A percentile compares a stretch with the other conserved stretches of the same genome.
phyloP scores from a whole-genome alignment of 768 basidiomycete species.

The Amyloporia xantha region DNA sequence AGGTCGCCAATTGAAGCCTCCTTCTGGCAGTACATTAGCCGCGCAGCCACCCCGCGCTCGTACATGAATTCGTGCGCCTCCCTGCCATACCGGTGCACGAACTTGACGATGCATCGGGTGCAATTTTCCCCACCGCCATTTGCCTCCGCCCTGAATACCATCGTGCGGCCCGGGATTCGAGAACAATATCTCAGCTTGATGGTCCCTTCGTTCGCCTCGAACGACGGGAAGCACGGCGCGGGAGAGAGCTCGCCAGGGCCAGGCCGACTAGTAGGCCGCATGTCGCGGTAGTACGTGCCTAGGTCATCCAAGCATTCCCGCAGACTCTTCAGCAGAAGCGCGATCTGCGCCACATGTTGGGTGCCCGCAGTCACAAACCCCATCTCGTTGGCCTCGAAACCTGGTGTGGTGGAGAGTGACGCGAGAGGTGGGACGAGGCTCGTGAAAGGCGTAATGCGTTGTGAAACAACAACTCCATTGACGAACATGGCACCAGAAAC shows the following conservation, averaged over 20 bases:
- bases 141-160: not conserved
- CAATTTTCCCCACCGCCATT: not conserved
- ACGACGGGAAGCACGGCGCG: not conserved
- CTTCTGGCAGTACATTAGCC: too few species aligned
- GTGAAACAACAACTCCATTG: not conserved
- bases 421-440: not conserved
- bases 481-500: not conserved
- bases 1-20: not conserved
- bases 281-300: not conserved
- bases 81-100: not conserved
- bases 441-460: not conserved
- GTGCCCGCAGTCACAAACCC: not conserved
- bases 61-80: conserved; percentile 1
- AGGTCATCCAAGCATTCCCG: not conserved
- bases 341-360: not conserved
- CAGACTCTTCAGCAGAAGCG: not conserved
- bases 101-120: not conserved
- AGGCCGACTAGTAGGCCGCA: not conserved
- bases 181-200: not conserved
- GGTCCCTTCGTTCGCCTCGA: not conserved
- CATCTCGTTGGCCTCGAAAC: not conserved
- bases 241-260: too few species aligned
- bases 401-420: not conserved
- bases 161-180: not conserved
- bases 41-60: not conserved